Base-by-base conservation (phyloP, 208 protist species). In the Novymonas esmeraldas region DNA sequence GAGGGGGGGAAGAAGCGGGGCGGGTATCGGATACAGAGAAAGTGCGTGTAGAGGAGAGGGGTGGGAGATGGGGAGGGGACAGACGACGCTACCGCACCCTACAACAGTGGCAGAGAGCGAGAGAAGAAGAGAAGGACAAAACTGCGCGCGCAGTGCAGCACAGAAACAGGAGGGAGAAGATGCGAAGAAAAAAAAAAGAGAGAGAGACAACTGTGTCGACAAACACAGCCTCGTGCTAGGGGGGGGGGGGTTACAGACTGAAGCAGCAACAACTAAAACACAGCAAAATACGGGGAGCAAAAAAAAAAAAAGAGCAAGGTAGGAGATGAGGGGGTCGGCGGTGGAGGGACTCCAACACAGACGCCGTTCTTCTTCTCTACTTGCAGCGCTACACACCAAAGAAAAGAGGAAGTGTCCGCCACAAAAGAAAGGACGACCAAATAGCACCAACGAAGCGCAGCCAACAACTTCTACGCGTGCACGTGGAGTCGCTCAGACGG, bases 271-370 rank as follows among this genome's bases (percentile, higher is more conserved):
- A 55, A 33, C 24, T 34, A 34, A 54, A 5, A 61, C 3, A 54
- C 57, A 20, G 7, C 26, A 41, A 38, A 28, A n/a, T n/a, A n/a
- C n/a, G n/a, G 44, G 45, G 44, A 1, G 26, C 33, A 2, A 45
- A 62, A 11, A 57, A n/a, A 48, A 64, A 45, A 58, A 56, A 34
- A 7, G 6, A 46, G 36, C 13, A 24, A n/a, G 16, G 42, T 41
- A 45, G 16, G 33, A 11, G 22, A 18, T 6, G 48, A 26, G 20
- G 26, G 13, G 24, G 16, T 20, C 10, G 14, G 31, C 16, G 38
- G 6, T 24, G 22, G 18, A 20, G 18, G 44, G 6, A 24, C n/a
- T n/a, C n/a, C n/a, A n/a, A n/a, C n/a, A n/a, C n/a, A n/a, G n/a
- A n/a, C n/a, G n/a, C n/a, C n/a, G n/a, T n/a, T n/a, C n/a, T n/a